Base-by-base conservation (phyloP, 257 asterid genomes). In the Capsicum pubescens region DNA sequence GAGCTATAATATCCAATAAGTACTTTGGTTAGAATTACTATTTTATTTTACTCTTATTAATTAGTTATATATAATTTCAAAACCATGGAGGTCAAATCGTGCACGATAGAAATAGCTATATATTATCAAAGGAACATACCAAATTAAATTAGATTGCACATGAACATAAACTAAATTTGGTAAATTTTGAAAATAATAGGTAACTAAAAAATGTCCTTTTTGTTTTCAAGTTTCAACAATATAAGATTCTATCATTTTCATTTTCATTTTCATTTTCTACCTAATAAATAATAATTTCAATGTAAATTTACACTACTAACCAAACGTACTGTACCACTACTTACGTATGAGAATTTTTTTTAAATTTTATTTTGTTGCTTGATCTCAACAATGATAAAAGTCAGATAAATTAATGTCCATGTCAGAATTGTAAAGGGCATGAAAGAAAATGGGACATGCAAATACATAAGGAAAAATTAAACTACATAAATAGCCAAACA, bases 231-330 rank as follows among this genome's bases (percentile, higher is more conserved):
- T 74, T 74, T 74, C n/a, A 26, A 21, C 44, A 12, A 74, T 7
- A 13, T 50, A 74, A 48, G 15, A 50, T 36, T 11, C 32, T 19
- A 50, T 16, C n/a, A 52, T 74, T 44, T 42, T 39, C 14, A 69
- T 69, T 74, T 39, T 16, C n/a, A 52, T 74, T 44, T 42, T 39
- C 14, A 69, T 69, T 74, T 39, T 74, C 44, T 74, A 50, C 58
- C 46, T 74, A 48, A 50, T 8, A 44, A 44, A 50, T 5, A 44
- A 50, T 5, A 50, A 19, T 11, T 19, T 74, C 81, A 50, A 6
- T 6, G 8, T 44, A 44, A 12, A 7, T 50, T 74, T 74, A 19
- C 44, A 21, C 12, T 48, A 72, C 60, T n/a, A 71, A 44, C 56
- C 3, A n/a, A 71, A 71, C 36, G 17, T 26, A 21, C 44, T 70